Evolutionary conservation across 345 rosid species (phyloP).

Genomic region (Brassica incana): DNA sequence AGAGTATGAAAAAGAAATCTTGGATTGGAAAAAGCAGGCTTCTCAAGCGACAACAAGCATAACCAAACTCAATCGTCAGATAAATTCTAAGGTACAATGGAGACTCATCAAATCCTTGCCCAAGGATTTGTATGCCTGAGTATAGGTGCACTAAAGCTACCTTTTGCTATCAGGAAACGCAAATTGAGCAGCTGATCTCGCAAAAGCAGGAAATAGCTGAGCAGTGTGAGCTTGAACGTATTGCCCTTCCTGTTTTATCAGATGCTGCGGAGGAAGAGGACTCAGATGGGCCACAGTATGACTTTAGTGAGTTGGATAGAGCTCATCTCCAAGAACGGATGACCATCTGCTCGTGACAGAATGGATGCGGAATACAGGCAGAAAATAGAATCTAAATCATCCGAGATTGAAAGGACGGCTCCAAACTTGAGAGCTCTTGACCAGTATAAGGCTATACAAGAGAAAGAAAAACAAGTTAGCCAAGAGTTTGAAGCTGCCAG

Average conservation of each 20-base stretch:
- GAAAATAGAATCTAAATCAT: conserved; percentile 63
- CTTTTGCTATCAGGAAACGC: conserved; percentile 60
- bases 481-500: conserved; percentile 88
- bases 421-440: conserved; percentile 96
- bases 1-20: conserved; percentile 83
- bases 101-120: conserved; percentile 15
- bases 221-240: conserved; percentile 81
- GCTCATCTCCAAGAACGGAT: conserved; percentile 67
- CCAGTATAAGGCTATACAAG: conserved; percentile 81
- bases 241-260: conserved; percentile 62
- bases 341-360: conserved; percentile 77
- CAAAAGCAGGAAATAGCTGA: conserved; percentile 75
- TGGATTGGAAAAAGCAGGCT: conserved; percentile 83
- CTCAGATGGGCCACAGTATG: conserved; percentile 61
- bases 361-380: conserved; percentile 71
- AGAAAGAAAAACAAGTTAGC: conserved; percentile 73
- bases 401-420: conserved; percentile 89
- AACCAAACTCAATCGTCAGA: conserved; percentile 76
- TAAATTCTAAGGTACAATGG: conserved; percentile 66
- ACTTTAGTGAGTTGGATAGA: conserved; percentile 78
- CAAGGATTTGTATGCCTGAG: conserved; percentile 18
- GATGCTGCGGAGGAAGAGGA: conserved; percentile 74
- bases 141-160: conserved; percentile 29
- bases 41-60: conserved; percentile 75
- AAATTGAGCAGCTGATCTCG: conserved; percentile 65